Base-by-base conservation (phyloP, 768 basidiomycete genomes). In the Leccinum subtestaceum region DNA sequence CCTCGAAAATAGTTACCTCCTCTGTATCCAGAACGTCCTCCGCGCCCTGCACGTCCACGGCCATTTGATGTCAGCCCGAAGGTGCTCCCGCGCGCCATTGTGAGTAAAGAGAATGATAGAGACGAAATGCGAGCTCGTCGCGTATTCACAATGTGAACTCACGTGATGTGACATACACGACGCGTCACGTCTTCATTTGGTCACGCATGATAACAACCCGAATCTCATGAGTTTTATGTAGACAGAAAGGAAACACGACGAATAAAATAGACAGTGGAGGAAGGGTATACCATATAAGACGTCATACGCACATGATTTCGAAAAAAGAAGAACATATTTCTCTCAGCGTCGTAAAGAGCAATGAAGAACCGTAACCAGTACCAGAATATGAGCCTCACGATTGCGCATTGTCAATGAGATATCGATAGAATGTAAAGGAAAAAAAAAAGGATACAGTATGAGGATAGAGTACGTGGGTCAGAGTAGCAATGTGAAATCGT, bases 21-120 rank as follows among this genome's bases (percentile, higher is more conserved):
- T 52, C 78, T 61, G 55, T 64, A 70, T 1, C 69, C 52, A 11
- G 58, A 50, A 19, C 84, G 76, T 70, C 75, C 72, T 21, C 76
- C 76, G 17, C 78, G 75, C 53, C 79, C 75, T 29, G 79, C 77
- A 23, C 72, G 73, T 11, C 70, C 67, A 29, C 66, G 65, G 55
- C 81, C 77, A 55, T 74, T 71, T 29, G 83, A 82, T 10, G 84
- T 75, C 27, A 85, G 76, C 12, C 85, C 86, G 70, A 87, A 87
- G 23, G 75, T 76, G 52, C 60, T 63, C 51, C 85, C 84, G 66
- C 81, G 77, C 53, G 80, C 81, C 73, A 74, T 73, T 31, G 11
- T 34, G 58, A 47, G 13, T 27, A 32, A 27, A 21, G 19, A 43
- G 19, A 31, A 52, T 56, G 34, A 21, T 57, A 29, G 15, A 45